phyloP scores from a whole-genome alignment of 345 rosid species.

The Bruguiera parviflora region DNA sequence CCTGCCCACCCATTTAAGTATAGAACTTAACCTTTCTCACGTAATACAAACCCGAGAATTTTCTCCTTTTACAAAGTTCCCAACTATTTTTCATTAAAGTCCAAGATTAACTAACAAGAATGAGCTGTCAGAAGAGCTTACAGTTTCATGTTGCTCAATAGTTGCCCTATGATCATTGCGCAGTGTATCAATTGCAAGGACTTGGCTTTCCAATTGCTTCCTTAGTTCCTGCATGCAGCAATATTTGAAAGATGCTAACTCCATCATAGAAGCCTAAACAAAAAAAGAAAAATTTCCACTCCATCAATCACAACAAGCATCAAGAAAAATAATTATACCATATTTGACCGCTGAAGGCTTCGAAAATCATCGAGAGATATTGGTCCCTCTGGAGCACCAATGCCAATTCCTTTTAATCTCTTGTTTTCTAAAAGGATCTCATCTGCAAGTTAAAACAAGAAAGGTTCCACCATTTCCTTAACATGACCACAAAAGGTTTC shows the following conservation, averaged over 20 bases:
- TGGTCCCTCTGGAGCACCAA: slow-evolving; percentile 96
- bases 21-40: too few species aligned
- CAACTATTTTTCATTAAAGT: background rate
- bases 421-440: slow-evolving; percentile 58
- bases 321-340: slow-evolving; percentile 37
- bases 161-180: slow-evolving; percentile 59
- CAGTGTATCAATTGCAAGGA: slow-evolving; percentile 60
- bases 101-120: slow-evolving; percentile 3
- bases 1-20: too few species aligned
- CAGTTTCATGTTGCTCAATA: slow-evolving; percentile 59
- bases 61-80: too few species aligned
- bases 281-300: background rate
- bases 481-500: background rate
- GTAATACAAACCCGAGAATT: too few species aligned
- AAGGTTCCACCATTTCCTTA: too few species aligned
- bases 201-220: slow-evolving; percentile 84
- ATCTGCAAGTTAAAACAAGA: slow-evolving; percentile 38
- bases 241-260: slow-evolving; percentile 1
- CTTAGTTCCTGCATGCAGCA: slow-evolving; percentile 68
- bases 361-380: slow-evolving; percentile 92
- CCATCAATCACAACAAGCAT: slow-evolving; percentile 17
- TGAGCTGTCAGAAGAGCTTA: slow-evolving; percentile 31
- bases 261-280: background rate
- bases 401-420: slow-evolving; percentile 81
- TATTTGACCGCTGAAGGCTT: slow-evolving; percentile 89